Evolutionary conservation across 164 flowering plant species (phyloP), one percentile per base, ranked within the genome.

Genomic region (Akebia trifoliata): DNA sequence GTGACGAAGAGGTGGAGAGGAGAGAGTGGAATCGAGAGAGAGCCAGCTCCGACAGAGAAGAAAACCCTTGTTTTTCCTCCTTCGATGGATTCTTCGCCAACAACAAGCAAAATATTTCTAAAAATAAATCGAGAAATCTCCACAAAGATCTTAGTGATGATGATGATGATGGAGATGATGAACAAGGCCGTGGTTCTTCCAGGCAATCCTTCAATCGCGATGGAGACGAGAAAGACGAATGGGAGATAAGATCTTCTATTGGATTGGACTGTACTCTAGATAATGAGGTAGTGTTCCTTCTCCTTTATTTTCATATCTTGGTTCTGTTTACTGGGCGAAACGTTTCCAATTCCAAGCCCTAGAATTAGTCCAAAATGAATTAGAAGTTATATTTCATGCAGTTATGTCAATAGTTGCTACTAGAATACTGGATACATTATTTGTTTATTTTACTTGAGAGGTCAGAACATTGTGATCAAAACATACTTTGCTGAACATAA

Each of bases 181-280:
- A 28, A 74, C 4, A 76, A 39, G 4, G 73, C 57, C 3, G 60
- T 49, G 35, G 66, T 28, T 18, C n/a, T n/a, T n/a, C n/a, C n/a
- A n/a, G n/a, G n/a, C n/a, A n/a, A n/a, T n/a, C n/a, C n/a, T n/a
- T n/a, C n/a, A 59, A 59, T 31, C 73, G 69, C 3, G 74, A 69
- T 5, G 84, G 72, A 36, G 50, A 54, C 35, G 71, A 69, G 52
- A 75, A 74, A 1, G 90, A 84, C n/a, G 83, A 77, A 20, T 77
- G 84, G 86, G 84, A 80, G 46, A 74, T 93, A 46, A 76, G 79
- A 57, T 64, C 77, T 10, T 68, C 77, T 2, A 79, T 93, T 35
- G 99, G 99, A 11, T 35, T 66, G 60, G 99, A 93, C 36, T 63
- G 76, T 34, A 79, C 97, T 46, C 84, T 93, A 0, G 99, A 93